phyloP scores from a whole-genome alignment of 2,329 filamentous ascomycete genomes.

The Neofusicoccum kwambonambiense region DNA sequence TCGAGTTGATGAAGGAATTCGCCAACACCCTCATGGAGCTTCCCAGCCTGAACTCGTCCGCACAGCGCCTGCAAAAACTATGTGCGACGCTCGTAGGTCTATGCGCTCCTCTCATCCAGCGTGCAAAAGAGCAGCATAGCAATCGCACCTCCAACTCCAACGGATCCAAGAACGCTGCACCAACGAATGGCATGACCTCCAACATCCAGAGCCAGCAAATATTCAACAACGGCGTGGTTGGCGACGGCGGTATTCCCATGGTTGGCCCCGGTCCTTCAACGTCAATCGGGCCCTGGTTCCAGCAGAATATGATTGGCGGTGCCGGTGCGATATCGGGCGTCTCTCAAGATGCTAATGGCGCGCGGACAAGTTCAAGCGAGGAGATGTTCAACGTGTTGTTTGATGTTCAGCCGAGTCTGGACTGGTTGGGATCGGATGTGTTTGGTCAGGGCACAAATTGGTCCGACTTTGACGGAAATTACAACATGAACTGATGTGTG shows the following conservation, averaged over 20 bases:
- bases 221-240: not conserved
- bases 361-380: slow-evolving; percentile 24
- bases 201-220: not conserved
- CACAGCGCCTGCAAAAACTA: slow-evolving; percentile 29
- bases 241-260: not conserved
- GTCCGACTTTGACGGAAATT: not conserved
- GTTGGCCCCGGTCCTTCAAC: not conserved
- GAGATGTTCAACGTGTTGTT: slow-evolving; percentile 37
- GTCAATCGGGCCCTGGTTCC: not conserved
- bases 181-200: not conserved
- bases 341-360: not conserved
- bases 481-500: not conserved
- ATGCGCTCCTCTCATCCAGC: slow-evolving; percentile 30
- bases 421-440: slow-evolving; percentile 36
- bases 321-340: not conserved
- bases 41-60: slow-evolving; percentile 31
- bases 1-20: slow-evolving; percentile 31
- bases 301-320: not conserved
- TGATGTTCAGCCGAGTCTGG: slow-evolving; percentile 33
- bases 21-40: slow-evolving; percentile 29
- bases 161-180: not conserved
- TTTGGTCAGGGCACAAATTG: not conserved
- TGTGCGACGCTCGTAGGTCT: slow-evolving; percentile 31
- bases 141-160: not conserved
- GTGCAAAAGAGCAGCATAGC: slow-evolving; percentile 16